Conservation (phyloP, 2,329 filamentous ascomycete genomes). For the Exophiala sp. region DNA sequence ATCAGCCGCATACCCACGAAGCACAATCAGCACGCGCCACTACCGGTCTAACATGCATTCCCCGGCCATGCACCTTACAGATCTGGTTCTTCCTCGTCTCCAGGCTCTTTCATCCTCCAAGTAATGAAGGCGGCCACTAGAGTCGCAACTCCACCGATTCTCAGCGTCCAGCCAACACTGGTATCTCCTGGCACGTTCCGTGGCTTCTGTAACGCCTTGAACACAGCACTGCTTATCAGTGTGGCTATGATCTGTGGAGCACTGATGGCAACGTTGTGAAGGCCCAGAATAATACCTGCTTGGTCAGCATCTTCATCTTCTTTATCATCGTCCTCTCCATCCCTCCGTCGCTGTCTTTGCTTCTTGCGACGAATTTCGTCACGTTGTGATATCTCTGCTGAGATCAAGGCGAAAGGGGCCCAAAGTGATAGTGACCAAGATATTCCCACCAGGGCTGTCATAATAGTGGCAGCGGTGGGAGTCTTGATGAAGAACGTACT, state of each 20-base stretch:
- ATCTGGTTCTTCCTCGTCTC: conserved; percentile 14
- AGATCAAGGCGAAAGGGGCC: conserved; percentile 94
- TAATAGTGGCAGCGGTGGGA: conserved; percentile 67
- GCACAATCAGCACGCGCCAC: too few species aligned
- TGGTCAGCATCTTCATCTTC: conserved; percentile 60
- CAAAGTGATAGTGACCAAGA: conserved; percentile 91
- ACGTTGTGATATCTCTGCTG: conserved; percentile 81
- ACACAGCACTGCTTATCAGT: conserved; percentile 76
- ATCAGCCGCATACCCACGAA: too few species aligned
- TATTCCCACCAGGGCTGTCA: conserved; percentile 79
- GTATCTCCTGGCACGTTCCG: conserved; percentile 79
- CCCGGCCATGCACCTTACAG: background rate
- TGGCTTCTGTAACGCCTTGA: conserved; percentile 81
- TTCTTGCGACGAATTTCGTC: conserved; percentile 60
- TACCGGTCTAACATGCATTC: too few species aligned
- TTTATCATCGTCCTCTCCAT: conserved; percentile 29
- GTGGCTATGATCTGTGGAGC: conserved; percentile 90
- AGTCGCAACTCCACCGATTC: conserved; percentile 76
- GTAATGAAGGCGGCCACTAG: conserved; percentile 63
- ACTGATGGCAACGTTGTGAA: conserved; percentile 93
- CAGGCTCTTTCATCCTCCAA: conserved; percentile 27
- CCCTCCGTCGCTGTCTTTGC: conserved; percentile 33
- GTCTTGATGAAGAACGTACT: conserved; percentile 71
- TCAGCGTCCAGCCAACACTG: conserved; percentile 80
- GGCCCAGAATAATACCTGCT: conserved; percentile 84